Conservation (phyloP, 352 stramenopile genomes). For the Globisporangium paddicum region DNA sequence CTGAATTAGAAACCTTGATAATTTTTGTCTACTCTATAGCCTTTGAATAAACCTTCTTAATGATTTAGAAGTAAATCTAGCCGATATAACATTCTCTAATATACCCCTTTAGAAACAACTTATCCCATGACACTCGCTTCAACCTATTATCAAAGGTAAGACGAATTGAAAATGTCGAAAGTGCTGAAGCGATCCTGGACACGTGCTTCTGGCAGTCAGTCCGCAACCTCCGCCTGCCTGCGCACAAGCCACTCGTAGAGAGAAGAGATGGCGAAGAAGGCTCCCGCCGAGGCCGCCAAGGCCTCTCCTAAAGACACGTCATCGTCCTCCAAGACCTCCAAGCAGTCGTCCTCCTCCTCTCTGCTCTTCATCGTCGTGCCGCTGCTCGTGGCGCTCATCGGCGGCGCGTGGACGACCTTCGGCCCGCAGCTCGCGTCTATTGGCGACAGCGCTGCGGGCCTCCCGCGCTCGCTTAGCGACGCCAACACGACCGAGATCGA, state of each 20-base stretch:
- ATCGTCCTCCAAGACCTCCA: not conserved
- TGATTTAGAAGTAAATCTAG: too few species aligned
- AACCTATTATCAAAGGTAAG: not conserved
- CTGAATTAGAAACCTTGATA: not conserved
- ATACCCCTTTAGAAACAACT: too few species aligned
- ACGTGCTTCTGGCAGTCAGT: not conserved
- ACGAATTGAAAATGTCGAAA: not conserved
- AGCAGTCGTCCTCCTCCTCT: slow-evolving; percentile 1
- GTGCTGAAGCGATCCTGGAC: slow-evolving; percentile 1
- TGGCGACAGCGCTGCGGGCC: not conserved
- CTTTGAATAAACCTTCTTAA: too few species aligned
- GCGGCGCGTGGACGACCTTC: slow-evolving; percentile 19
- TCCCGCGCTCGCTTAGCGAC: slow-evolving; percentile 10
- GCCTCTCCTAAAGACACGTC: not conserved
- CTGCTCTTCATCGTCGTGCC: slow-evolving; percentile 32
- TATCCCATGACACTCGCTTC: too few species aligned
- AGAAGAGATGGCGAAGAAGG: slow-evolving; percentile 1
- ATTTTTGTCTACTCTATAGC: too few species aligned
- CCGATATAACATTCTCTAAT: too few species aligned
- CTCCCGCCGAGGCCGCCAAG: not conserved
- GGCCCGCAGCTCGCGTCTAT: not conserved
- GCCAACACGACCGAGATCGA: not conserved
- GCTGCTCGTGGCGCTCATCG: slow-evolving; percentile 29
- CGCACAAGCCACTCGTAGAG: not conserved
- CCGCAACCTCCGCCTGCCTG: not conserved